Conservation (phyloP, 2,329 filamentous ascomycete species). For the Shiraia bambusicola region DNA sequence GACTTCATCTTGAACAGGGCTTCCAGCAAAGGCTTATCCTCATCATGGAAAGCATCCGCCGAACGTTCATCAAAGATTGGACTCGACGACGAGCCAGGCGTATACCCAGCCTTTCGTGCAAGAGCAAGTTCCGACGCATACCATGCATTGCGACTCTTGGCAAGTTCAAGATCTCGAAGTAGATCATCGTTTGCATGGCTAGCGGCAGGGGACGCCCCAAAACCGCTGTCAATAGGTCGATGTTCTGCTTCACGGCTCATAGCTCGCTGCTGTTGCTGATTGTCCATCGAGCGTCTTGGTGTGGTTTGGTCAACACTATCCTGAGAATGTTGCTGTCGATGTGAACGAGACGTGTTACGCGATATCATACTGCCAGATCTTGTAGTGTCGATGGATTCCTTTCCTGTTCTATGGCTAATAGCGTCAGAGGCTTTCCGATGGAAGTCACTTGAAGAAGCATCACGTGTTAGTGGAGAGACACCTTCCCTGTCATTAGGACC, state of each 20-base stretch:
- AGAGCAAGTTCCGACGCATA: conserved; percentile 93
- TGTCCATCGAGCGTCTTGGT: conserved; percentile 36
- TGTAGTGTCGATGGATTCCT: conserved; percentile 41
- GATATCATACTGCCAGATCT: conserved; percentile 38
- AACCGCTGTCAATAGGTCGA: conserved; percentile 60
- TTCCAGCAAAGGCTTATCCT: conserved; percentile 89
- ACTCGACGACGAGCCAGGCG: conserved; percentile 67
- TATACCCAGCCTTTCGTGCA: conserved; percentile 86
- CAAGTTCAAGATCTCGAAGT: conserved; percentile 81
- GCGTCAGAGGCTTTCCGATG: conserved; percentile 37
- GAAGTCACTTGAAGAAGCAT: conserved; percentile 32
- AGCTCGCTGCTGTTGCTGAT: conserved; percentile 32
- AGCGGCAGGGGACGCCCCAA: conserved; percentile 61
- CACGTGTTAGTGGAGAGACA: conserved; percentile 50
- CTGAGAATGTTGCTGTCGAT: conserved; percentile 62
- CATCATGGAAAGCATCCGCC: conserved; percentile 81
- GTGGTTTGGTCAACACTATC: conserved; percentile 52
- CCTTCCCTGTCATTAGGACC: conserved; percentile 51
- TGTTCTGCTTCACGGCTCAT: conserved; percentile 36
- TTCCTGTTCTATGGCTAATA: conserved; percentile 29
- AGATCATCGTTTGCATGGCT: conserved; percentile 69
- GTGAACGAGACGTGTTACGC: conserved; percentile 42
- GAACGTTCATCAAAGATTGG: conserved; percentile 74
- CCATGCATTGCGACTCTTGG: conserved; percentile 90
- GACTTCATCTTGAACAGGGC: conserved; percentile 88